phyloP scores from a whole-genome alignment of 108 stramenopile species.

The Cylindrotheca fusiformis region DNA sequence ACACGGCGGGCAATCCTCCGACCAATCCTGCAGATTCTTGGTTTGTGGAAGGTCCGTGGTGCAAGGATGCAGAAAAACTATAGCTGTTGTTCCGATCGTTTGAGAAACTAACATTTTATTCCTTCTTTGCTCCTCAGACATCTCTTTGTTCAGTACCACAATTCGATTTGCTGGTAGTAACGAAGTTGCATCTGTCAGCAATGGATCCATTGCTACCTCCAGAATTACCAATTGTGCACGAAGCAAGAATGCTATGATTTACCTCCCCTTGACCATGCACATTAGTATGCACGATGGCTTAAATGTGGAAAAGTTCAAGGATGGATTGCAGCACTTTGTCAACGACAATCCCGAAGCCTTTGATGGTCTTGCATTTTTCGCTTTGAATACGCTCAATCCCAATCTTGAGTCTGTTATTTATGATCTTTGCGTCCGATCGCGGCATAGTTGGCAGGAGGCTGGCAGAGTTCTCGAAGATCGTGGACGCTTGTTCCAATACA shows the following conservation, averaged over 20 bases:
- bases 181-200: slow-evolving; percentile 71
- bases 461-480: slow-evolving; percentile 38
- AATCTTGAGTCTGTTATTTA: slow-evolving; percentile 40
- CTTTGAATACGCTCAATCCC: slow-evolving; percentile 49
- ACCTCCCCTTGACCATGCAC: slow-evolving; percentile 34
- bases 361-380: slow-evolving; percentile 52
- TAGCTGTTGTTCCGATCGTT: too few species aligned
- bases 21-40: slow-evolving; percentile 44
- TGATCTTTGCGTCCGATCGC: slow-evolving; percentile 48
- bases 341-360: slow-evolving; percentile 60
- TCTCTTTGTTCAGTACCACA: slow-evolving; percentile 69
- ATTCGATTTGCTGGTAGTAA: slow-evolving; percentile 61
- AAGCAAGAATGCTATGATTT: slow-evolving; percentile 59
- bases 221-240: slow-evolving; percentile 73
- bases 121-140: too few species aligned
- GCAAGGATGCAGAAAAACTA: too few species aligned
- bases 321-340: slow-evolving; percentile 53
- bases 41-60: slow-evolving; percentile 90
- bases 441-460: slow-evolving; percentile 65
- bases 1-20: slow-evolving; percentile 20
- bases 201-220: slow-evolving; percentile 47
- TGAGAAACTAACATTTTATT: too few species aligned
- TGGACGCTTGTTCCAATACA: slow-evolving; percentile 52
- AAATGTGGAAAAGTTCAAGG: slow-evolving; percentile 53
- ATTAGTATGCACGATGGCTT: slow-evolving; percentile 41